These are phyloP conservation scores for Pseudoneurospora amorphoporcata DNA, from an alignment of 495 filamentous ascomycete genomes.

Conservation along the genomic window DNA sequence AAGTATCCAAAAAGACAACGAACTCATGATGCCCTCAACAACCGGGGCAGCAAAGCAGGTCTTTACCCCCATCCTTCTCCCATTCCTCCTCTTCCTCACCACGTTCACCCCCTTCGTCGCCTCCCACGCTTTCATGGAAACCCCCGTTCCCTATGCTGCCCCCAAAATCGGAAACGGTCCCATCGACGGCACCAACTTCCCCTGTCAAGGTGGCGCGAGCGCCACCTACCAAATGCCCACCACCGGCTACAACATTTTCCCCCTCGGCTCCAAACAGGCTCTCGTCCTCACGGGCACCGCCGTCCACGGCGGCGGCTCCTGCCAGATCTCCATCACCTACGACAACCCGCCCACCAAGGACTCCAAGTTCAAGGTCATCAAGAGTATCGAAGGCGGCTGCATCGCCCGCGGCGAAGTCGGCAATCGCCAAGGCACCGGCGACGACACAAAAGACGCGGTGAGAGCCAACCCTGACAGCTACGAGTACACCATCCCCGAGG, in stretches of 20 bases:
- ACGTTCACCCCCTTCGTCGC: not conserved
- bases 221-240: conserved; percentile 5
- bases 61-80: not conserved
- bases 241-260: conserved; percentile 30
- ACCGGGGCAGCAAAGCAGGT: not conserved
- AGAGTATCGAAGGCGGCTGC: conserved; percentile 68
- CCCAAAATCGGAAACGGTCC: conserved; percentile 11
- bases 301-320: conserved; percentile 75
- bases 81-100: not conserved
- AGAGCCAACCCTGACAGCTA: conserved; percentile 11
- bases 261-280: conserved; percentile 38
- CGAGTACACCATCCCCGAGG: conserved; percentile 44
- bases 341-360: conserved; percentile 48
- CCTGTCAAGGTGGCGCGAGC: conserved; percentile 49
- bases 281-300: conserved; percentile 52
- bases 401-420: conserved; percentile 40
- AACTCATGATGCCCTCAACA: not conserved
- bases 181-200: conserved; percentile 49
- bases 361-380: conserved; percentile 62
- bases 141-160: conserved; percentile 4
- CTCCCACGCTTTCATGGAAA: conserved; percentile 19
- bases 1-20: not conserved
- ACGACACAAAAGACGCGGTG: not conserved
- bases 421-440: conserved; percentile 24
- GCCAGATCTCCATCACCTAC: conserved; percentile 71